Conservation (phyloP, 2,329 filamentous ascomycete genomes). For the Fusarium sp. region DNA sequence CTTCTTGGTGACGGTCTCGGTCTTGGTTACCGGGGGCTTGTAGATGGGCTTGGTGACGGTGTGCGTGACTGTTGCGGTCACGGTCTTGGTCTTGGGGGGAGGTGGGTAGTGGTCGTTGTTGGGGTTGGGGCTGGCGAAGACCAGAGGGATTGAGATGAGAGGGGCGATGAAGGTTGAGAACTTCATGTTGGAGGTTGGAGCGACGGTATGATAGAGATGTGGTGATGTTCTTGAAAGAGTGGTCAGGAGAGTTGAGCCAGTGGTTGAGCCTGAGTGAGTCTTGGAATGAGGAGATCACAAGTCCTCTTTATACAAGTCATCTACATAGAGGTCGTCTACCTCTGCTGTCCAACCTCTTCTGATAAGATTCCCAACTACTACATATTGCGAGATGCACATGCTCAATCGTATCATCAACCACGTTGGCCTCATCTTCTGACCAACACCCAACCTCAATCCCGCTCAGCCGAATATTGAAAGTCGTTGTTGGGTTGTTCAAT, state of each 20-base stretch:
- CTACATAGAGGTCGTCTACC: not conserved
- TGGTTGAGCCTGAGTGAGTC: not conserved
- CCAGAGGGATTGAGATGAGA: conserved; percentile 14
- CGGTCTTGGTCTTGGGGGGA: conserved; percentile 17
- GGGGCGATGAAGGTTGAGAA: conserved; percentile 16
- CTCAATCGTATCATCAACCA: not conserved
- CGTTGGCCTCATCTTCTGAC: not conserved
- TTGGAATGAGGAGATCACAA: not conserved
- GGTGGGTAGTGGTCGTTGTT: conserved; percentile 1
- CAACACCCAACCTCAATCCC: not conserved
- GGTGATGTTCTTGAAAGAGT: not conserved
- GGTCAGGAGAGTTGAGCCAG: conserved; percentile 1
- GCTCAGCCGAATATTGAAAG: not conserved
- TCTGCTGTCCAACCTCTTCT: too few relatives aligned
- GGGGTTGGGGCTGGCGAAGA: conserved; percentile 14
- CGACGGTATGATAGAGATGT: not conserved
- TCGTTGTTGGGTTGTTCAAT: not conserved
- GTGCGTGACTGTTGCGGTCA: conserved; percentile 22
- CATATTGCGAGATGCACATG: not conserved
- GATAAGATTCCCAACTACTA: not conserved
- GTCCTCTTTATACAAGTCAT: conserved; percentile 1
- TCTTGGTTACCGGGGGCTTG: conserved; percentile 23
- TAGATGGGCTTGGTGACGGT: conserved; percentile 22
- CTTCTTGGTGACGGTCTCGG: conserved; percentile 19
- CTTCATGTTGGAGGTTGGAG: conserved; percentile 26